phyloP scores from a whole-genome alignment of 805 yeast species.

The Candida dendrica region DNA sequence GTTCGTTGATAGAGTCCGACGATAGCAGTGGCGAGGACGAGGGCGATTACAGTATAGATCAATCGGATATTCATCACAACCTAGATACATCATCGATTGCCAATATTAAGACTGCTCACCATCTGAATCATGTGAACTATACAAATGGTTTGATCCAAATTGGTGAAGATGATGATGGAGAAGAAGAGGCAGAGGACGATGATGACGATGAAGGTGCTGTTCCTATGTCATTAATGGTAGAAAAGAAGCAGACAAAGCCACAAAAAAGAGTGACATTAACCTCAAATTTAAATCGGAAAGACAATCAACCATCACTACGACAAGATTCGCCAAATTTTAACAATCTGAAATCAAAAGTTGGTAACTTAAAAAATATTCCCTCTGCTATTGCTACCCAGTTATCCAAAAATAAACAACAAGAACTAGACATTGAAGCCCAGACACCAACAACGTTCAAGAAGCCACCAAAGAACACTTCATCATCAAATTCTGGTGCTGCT shows the following conservation, averaged over 20 bases:
- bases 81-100: background rate
- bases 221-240: background rate
- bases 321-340: background rate
- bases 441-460: conserved; percentile 8
- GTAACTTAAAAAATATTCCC: background rate
- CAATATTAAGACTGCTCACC: background rate
- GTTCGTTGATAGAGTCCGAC: conserved; percentile 20
- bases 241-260: background rate
- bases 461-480: background rate
- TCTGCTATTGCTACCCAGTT: background rate
- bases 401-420: background rate
- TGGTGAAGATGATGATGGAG: background rate
- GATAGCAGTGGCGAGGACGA: conserved; percentile 1
- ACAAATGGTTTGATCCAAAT: background rate
- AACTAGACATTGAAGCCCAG: conserved; percentile 1
- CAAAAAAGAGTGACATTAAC: background rate
- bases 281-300: background rate
- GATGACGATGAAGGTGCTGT: background rate
- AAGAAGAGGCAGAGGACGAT: background rate
- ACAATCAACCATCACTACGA: background rate
- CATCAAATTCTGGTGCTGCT: background rate
- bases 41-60: background rate
- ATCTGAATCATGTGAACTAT: background rate
- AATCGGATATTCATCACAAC: background rate
- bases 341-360: background rate